Evolutionary conservation across 345 rosid genomes (phyloP), one percentile per base, ranked within the genome.

Genomic region (Adansonia digitata): DNA sequence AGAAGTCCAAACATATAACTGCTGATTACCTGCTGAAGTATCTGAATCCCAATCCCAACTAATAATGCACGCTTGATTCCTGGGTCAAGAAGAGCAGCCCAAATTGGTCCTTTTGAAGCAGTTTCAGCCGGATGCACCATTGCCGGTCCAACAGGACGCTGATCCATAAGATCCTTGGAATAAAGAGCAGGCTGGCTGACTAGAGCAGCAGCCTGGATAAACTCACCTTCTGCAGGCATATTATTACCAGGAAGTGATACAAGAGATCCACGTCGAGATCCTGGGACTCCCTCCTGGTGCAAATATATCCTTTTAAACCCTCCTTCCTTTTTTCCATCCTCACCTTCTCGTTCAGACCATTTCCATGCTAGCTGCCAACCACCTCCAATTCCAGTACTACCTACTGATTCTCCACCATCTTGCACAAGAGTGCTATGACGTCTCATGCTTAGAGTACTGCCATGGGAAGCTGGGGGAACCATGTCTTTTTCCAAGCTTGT

Each of bases 281-380:
- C 94, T 11, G 88, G 82, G 57, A 73, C 83, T 34, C 86, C 97
- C 52, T 92, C 98, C 78, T 92, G 82, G 62, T 88, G 95, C 87
- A 95, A 82, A 82, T 89, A 95, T 71, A 92, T 81, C 80, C 97
- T 90, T 81, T 91, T 89, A 82, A 90, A 92, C 9, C 86, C 91
- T 65, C 91, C 93, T 89, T 86, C 88, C 85, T 88, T 88, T 85
- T 83, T 82, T 75, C 93, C 89, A 66, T 84, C 90, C 62, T 85
- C 88, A 0, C 92, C 94, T 72, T 91, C 94, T 74, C 77, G 88
- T 82, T 83, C 90, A 3, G 88, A 27, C 88, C 92, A 91, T 84
- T 92, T 89, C 83, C 93, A 95, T 5, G 98, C 98, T 89, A 95
- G 82, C 81, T 93, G 97, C 99, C 99, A 95, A 43, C 98, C 98